These are phyloP conservation scores for Streptanthus diversifolius DNA, from an alignment of 345 rosid species.

Conservation along the genomic window DNA sequence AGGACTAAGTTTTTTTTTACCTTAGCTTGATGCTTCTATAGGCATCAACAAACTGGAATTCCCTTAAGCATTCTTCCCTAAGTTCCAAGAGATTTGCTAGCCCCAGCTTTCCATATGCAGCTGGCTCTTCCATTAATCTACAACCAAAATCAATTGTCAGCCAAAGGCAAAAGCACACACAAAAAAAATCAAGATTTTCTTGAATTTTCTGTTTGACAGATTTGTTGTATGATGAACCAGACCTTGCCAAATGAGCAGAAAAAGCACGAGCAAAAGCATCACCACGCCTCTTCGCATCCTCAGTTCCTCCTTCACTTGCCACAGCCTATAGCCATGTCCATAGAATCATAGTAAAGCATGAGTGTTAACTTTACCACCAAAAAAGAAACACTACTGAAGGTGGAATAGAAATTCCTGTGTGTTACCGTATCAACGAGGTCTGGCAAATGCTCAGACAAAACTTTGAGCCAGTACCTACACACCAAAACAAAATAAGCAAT, in stretches of 20 bases:
- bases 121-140: slow-evolving; percentile 98
- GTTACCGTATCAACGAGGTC: slow-evolving; percentile 94
- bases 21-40: slow-evolving; percentile 96
- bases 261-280: slow-evolving; percentile 99
- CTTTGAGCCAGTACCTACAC: slow-evolving; percentile 91
- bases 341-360: background rate
- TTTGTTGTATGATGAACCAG: slow-evolving; percentile 19
- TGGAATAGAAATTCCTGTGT: background rate
- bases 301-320: slow-evolving; percentile 99
- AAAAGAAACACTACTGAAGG: background rate
- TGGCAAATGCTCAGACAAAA: slow-evolving; percentile 87
- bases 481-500: slow-evolving; percentile 6
- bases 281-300: slow-evolving; percentile 95
- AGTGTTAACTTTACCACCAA: background rate
- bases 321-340: slow-evolving; percentile 66
- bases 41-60: slow-evolving; percentile 90
- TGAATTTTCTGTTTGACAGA: background rate
- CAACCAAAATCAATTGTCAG: slow-evolving; percentile 9
- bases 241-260: slow-evolving; percentile 99
- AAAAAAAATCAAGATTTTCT: background rate
- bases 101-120: slow-evolving; percentile 96
- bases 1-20: slow-evolving; percentile 31
- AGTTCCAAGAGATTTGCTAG: slow-evolving; percentile 97
- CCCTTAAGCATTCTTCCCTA: slow-evolving; percentile 97
- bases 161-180: background rate